These are phyloP conservation scores for Mycena crocata DNA, from an alignment of 768 basidiomycete species.

Conservation along the genomic window DNA sequence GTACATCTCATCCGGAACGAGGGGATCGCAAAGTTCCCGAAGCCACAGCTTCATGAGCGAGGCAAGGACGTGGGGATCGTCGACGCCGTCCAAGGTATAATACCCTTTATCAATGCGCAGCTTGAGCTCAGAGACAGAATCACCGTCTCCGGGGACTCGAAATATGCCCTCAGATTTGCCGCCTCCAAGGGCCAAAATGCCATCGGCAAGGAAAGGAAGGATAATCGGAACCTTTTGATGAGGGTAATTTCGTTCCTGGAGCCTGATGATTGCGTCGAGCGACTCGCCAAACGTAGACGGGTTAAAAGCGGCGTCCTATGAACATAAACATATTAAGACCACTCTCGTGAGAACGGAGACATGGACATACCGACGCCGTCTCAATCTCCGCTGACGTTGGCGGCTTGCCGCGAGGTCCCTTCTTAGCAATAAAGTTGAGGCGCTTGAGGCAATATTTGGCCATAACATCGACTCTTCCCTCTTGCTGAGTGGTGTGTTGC, in stretches of 20 bases:
- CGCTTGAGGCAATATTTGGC: conserved; percentile 92
- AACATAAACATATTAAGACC: conserved; percentile 23
- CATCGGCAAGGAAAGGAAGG: conserved; percentile 92
- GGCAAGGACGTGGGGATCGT: conserved; percentile 91
- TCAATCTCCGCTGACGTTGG: conserved; percentile 90
- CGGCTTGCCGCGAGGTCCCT: conserved; percentile 88
- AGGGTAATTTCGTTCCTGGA: conserved; percentile 90
- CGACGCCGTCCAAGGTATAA: conserved; percentile 89
- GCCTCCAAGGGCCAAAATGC: conserved; percentile 90
- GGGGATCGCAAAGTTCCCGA: conserved; percentile 91
- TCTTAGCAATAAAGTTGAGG: conserved; percentile 77
- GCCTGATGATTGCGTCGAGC: conserved; percentile 82
- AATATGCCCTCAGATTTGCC: conserved; percentile 91
- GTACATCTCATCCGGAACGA: conserved; percentile 91
- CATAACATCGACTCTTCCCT: conserved; percentile 89
- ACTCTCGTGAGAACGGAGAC: not conserved
- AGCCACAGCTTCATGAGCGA: conserved; percentile 95
- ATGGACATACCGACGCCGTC: conserved; percentile 77
- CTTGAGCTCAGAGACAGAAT: conserved; percentile 89
- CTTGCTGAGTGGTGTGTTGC: conserved; percentile 70
- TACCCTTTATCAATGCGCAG: conserved; percentile 91
- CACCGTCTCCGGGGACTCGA: conserved; percentile 90
- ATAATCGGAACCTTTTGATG: conserved; percentile 90
- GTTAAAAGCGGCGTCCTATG: conserved; percentile 92
- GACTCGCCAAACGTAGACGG: conserved; percentile 95